Conservation (phyloP, 1,139 yeast genomes). For the Hanseniaspora uvarum region DNA sequence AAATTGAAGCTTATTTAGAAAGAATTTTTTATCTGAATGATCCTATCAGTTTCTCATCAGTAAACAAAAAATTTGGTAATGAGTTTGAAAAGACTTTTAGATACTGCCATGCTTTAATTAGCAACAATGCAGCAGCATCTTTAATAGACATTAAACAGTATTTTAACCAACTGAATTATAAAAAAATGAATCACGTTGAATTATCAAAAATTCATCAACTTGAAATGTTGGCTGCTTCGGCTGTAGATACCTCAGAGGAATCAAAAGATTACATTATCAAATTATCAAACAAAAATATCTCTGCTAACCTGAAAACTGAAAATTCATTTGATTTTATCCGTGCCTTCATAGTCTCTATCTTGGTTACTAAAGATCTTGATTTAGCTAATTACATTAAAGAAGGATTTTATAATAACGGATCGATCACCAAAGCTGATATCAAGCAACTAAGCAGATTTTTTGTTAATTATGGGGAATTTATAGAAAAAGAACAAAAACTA, state of each 20-base stretch:
- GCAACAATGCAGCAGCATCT: not conserved
- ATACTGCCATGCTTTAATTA: not conserved
- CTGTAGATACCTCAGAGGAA: not conserved
- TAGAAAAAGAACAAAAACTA: conserved; percentile 23
- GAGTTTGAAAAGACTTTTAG: conserved; percentile 3
- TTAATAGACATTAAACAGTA: not conserved
- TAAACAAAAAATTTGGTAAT: not conserved
- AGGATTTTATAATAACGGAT: conserved; percentile 40
- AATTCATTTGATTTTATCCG: conserved; percentile 45
- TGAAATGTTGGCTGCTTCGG: conserved; percentile 1
- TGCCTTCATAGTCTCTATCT: conserved; percentile 41
- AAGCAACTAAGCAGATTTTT: conserved; percentile 39
- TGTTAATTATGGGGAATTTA: conserved; percentile 49
- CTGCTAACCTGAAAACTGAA: conserved; percentile 27
- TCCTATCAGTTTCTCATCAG: not conserved
- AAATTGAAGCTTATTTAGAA: not conserved
- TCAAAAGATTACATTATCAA: not conserved
- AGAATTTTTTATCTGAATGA: conserved; percentile 1
- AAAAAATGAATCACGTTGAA: not conserved
- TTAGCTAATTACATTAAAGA: conserved; percentile 54
- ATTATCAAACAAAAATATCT: conserved; percentile 1
- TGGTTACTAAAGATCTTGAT: conserved; percentile 47
- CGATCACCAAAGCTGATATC: conserved; percentile 38
- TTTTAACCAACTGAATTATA: not conserved
- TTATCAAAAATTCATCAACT: not conserved